A percentile compares a stretch with the other conserved stretches of the same genome.
These are phyloP conservation scores for Mycena rosella DNA, from an alignment of 768 basidiomycete genomes.

Conservation along the genomic window DNA sequence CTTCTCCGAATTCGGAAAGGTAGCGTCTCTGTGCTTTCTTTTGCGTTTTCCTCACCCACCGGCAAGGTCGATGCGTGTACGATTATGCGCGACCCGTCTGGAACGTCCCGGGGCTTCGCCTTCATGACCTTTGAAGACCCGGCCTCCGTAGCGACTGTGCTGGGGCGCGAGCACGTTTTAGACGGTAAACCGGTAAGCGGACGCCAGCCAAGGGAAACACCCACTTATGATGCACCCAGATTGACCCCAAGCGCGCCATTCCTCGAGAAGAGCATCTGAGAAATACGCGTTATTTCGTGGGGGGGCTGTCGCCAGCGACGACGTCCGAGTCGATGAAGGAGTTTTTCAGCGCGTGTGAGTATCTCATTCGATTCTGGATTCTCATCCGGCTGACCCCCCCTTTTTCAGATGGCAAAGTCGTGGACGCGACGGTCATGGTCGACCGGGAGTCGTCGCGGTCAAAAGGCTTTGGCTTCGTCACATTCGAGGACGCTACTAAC, in stretches of 20 bases:
- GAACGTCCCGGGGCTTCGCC: constrained; percentile 86
- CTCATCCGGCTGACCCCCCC: background rate
- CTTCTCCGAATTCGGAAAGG: constrained; percentile 85
- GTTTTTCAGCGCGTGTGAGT: constrained; percentile 69
- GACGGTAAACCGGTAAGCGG: constrained; percentile 81
- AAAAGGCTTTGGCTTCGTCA: constrained; percentile 90
- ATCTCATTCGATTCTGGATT: background rate
- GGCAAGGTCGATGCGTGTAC: constrained; percentile 81
- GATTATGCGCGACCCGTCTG: constrained; percentile 85
- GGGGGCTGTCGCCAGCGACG: constrained; percentile 76
- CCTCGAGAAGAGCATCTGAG: constrained; percentile 84
- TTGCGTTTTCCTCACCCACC: constrained; percentile 32
- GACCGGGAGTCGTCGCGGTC: constrained; percentile 81
- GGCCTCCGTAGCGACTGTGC: constrained; percentile 71
- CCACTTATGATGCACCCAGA: constrained; percentile 51
- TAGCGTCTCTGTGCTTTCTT: constrained; percentile 42
- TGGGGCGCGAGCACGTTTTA: constrained; percentile 74
- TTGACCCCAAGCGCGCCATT: constrained; percentile 90
- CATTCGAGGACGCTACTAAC: constrained; percentile 76
- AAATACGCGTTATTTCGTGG: constrained; percentile 86
- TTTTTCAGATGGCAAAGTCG: constrained; percentile 70
- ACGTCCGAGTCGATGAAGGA: constrained; percentile 78
- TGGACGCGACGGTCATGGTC: constrained; percentile 89
- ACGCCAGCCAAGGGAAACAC: background rate
- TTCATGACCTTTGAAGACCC: constrained; percentile 86